A percentile compares a stretch with the other conserved stretches of the same genome.
phyloP scores from a whole-genome alignment of 139 green algal genomes.

The Volvox reticuliferus region DNA sequence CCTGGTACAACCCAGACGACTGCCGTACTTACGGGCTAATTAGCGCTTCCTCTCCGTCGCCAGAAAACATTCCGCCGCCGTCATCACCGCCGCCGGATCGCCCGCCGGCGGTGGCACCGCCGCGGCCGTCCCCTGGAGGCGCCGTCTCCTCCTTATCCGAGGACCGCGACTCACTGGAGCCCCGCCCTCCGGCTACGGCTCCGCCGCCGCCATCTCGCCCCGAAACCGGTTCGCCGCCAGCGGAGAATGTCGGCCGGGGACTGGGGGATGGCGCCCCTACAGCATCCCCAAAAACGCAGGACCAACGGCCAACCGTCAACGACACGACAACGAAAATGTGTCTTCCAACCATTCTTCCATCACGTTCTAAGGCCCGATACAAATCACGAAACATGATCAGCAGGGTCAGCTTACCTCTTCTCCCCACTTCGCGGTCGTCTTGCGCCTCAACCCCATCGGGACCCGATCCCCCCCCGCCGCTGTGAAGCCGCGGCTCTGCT shows the following conservation, averaged over 20 bases:
- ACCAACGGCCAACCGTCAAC: too few relatives aligned
- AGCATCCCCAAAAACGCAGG: too few relatives aligned
- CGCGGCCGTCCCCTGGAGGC: background rate
- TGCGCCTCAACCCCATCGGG: background rate
- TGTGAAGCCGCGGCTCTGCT: background rate
- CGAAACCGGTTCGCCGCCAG: background rate
- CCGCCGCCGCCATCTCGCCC: constrained; percentile 15
- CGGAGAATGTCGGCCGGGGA: background rate
- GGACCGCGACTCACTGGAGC: background rate
- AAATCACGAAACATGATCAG: too few relatives aligned
- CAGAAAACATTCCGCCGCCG: background rate
- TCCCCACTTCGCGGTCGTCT: background rate
- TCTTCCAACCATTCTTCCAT: too few relatives aligned
- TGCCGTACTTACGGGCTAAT: constrained; percentile 7
- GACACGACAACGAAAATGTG: too few relatives aligned
- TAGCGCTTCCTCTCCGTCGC: background rate
- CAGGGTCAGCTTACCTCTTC: background rate
- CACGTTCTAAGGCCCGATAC: too few relatives aligned
- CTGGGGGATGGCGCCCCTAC: background rate
- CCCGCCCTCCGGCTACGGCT: background rate
- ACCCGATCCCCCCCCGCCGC: background rate
- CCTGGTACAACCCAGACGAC: background rate
- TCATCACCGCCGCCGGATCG: constrained; percentile 17
- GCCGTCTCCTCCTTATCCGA: background rate
- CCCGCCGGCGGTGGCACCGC: background rate